phyloP scores from a whole-genome alignment of 129 eudicot genomes.

The Scalesia atractyloides region DNA sequence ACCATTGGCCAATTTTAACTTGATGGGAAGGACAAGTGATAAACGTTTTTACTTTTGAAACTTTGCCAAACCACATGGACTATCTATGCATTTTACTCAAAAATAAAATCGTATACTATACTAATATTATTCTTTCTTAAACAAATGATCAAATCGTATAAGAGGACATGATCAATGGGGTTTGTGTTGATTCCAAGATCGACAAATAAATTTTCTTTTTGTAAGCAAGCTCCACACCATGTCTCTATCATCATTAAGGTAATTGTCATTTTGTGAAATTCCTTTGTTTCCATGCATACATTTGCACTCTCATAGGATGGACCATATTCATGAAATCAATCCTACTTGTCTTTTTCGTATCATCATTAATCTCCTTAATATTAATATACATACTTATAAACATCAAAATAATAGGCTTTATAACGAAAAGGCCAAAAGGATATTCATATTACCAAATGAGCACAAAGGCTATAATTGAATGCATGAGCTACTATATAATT shows the following conservation, averaged over 20 bases:
- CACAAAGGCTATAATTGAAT: no score
- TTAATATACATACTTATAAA: no score
- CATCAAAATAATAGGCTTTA: no score
- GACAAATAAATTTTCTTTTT: constrained; percentile 2
- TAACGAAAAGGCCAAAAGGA: no score
- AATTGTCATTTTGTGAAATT: constrained; percentile 37
- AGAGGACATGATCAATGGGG: constrained; percentile 13
- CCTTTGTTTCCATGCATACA: constrained; percentile 28
- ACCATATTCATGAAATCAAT: background rate
- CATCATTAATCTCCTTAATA: background rate
- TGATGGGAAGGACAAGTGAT: no score
- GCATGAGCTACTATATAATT: no score
- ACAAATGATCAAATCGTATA: background rate
- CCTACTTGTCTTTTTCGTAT: constrained; percentile 8
- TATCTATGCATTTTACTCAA: no score
- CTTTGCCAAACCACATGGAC: no score
- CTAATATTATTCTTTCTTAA: background rate
- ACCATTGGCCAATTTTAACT: no score
- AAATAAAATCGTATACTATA: background rate
- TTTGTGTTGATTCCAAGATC: constrained; percentile 26
- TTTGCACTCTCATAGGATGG: constrained; percentile 21
- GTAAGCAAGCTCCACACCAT: background rate
- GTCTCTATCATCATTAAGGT: constrained; percentile 29
- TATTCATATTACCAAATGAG: no score
- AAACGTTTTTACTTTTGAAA: no score